Base-by-base conservation (phyloP, 2,329 filamentous ascomycete species). In the Sporothrix schenckii region DNA sequence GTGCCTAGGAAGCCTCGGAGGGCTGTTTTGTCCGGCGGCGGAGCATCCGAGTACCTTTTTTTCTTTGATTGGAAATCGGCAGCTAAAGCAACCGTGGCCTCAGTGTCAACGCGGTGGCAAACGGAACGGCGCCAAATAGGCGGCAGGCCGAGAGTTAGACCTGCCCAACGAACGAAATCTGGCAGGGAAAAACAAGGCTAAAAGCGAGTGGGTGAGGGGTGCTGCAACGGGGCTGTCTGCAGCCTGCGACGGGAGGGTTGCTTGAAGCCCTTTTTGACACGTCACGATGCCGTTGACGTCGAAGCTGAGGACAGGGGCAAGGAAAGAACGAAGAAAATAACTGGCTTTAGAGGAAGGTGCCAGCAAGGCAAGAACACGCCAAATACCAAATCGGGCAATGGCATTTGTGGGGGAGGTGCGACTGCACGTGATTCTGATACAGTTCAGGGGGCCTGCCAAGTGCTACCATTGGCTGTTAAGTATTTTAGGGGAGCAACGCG, bases 31-130 rank as follows among this genome's bases (percentile, higher is more conserved):
- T 21, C 19, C 39, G 65, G 19, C n/a, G 63, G 50, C 27, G 39
- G 30, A 65, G 24, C 61, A 56, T 7, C 49, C 69, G 54, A 44
- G 44, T 50, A 30, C 67, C 47, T 63, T 63, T 50, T 60, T 27
- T 63, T 53, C 19, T 16, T 60, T 58, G 54, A 11, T 60, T 65
- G 49, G 19, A 54, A 66, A 66, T 66, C 58, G 16, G 19, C 39
- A 58, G 44, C 66, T 69, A 60, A 69, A 66, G 71, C 71, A 70
- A 72, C 66, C 71, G 71, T 72, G 71, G 69, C 69, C 69, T 71
- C 66, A 66, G 14, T 50, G 54, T 27, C 41, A 24, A 63, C n/a
- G 30, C 34, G 56, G 70, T 72, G 71, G 71, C 71, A 67, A 72
- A 71, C 58, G 9, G 67, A 56, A 19, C 49, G 47, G 65, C 69